Conservation (phyloP, 306 rosid genomes). For the Parietaria judaica region DNA sequence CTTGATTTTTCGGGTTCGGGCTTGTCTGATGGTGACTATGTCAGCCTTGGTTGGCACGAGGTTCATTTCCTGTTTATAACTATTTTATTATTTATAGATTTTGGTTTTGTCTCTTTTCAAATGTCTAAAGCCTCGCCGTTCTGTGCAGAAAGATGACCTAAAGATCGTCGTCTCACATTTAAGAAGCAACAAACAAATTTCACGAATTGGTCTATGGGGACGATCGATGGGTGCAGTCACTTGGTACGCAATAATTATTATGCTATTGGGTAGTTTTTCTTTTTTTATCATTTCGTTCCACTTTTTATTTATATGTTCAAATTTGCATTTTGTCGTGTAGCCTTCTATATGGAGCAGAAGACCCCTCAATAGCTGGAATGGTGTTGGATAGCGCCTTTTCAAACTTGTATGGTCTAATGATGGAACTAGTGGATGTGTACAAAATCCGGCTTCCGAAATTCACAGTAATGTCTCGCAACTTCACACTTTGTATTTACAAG, state of each 20-base stretch:
- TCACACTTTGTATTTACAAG: neutral
- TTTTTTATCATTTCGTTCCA: neutral
- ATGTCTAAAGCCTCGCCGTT: slow-evolving; percentile 18
- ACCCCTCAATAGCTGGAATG: slow-evolving; percentile 91
- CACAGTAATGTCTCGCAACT: slow-evolving; percentile 45
- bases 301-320: neutral
- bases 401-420: slow-evolving; percentile 75
- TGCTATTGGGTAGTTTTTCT: neutral
- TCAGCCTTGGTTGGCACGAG: slow-evolving; percentile 99
- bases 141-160: slow-evolving; percentile 80
- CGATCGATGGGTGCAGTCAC: slow-evolving; percentile 99
- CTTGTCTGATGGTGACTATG: slow-evolving; percentile 86
- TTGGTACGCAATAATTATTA: slow-evolving; percentile 36
- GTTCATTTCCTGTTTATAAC: slow-evolving; percentile 35
- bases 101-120: slow-evolving; percentile 17
- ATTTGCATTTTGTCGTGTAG: slow-evolving; percentile 36
- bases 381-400: slow-evolving; percentile 99
- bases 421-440: slow-evolving; percentile 92
- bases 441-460: slow-evolving; percentile 95
- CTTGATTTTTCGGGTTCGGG: slow-evolving; percentile 99
- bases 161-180: slow-evolving; percentile 73
- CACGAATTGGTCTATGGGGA: slow-evolving; percentile 93
- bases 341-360: slow-evolving; percentile 98
- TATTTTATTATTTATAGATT: slow-evolving; percentile 17
- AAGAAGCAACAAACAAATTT: slow-evolving; percentile 69